Base-by-base conservation (phyloP, 2,329 filamentous ascomycete species). In the Aureobasidium sp. region DNA sequence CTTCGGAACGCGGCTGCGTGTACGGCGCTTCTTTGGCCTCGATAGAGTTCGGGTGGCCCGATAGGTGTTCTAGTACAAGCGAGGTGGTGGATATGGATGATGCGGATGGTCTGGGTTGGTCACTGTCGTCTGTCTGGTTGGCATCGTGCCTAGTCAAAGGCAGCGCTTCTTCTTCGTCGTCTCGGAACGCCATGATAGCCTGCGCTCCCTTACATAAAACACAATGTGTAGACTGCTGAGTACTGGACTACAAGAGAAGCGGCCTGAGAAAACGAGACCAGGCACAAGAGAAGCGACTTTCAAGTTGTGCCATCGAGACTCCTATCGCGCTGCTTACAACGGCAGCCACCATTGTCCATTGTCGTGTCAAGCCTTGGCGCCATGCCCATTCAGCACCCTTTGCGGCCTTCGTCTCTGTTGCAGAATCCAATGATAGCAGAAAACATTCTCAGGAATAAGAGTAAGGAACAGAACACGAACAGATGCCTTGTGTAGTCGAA, bases 11-110 rank as follows among this genome's bases (percentile, higher is more conserved):
- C 63, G 67, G 67, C 65, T 72, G 63, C 61, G 65, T 60, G 66
- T 79, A 71, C 13, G 63, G 70, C 68, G 62, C 79, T 75, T 64
- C 81, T 75, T 62, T 81, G 74, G 69, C 78, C 73, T 60, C 76
- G 68, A 60, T 74, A 69, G 64, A 72, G 66, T 65, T 71, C 64
- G 68, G 73, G 69, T 89, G 85, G 13, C 60, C 59, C 67, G 83
- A 81, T 65, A 93, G 81, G 64, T 87, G 84, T 65, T 94, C 89
- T 70, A 94, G 89, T 58, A 94, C 84, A 15, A 94, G 79, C 67
- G 89, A 93, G 4, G 87, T 91, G 11, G 89, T 93, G 35, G 89
- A 94, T n/a, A 85, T 85, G 42, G 87, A 87, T n/a, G 87, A 89
- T 47, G 83, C 73, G 3, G 89, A 90, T 63, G 81, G 81, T 57